Percentiles rank a stretch among this genome's conserved stretches.
Evolutionary conservation across 805 yeast genomes (phyloP).

Genomic region (Yamadazyma sp.): DNA sequence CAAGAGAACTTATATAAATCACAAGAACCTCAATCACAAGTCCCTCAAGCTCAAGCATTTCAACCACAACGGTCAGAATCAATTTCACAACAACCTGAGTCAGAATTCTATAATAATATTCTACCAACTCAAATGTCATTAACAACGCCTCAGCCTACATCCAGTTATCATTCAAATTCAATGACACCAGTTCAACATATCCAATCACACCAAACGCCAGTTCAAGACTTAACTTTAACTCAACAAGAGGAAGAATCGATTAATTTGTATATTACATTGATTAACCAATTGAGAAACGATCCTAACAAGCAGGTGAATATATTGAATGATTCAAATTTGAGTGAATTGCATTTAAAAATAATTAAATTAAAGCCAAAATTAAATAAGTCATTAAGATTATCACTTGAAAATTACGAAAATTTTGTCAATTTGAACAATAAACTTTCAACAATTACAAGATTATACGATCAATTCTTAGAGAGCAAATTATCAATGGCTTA

Average conservation of each 20-base stretch:
- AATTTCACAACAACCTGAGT: slow-evolving; percentile 10
- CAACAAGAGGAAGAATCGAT: slow-evolving; percentile 68
- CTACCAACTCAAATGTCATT: slow-evolving; percentile 16
- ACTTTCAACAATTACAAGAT: slow-evolving; percentile 66
- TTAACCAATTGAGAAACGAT: slow-evolving; percentile 50
- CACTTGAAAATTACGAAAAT: slow-evolving; percentile 60
- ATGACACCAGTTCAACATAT: slow-evolving; percentile 7
- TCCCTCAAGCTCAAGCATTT: slow-evolving; percentile 14
- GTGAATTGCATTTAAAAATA: slow-evolving; percentile 58
- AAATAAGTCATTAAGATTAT: slow-evolving; percentile 53
- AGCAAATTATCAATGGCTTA: slow-evolving; percentile 36
- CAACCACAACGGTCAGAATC: too few species aligned
- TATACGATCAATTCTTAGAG: slow-evolving; percentile 77
- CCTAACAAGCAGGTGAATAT: slow-evolving; percentile 37
- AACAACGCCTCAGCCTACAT: slow-evolving; percentile 4
- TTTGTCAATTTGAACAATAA: slow-evolving; percentile 75
- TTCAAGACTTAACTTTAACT: slow-evolving; percentile 34
- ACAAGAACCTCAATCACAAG: not conserved
- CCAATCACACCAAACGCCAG: slow-evolving; percentile 10
- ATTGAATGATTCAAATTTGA: slow-evolving; percentile 48
- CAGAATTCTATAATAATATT: slow-evolving; percentile 28
- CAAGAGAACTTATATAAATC: slow-evolving; percentile 18
- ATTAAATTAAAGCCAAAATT: slow-evolving; percentile 66
- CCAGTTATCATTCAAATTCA: not conserved
- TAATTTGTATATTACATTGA: slow-evolving; percentile 63